Evolutionary conservation across 2,329 filamentous ascomycete species (phyloP).

Genomic region (Cryphonectria carpinicola): DNA sequence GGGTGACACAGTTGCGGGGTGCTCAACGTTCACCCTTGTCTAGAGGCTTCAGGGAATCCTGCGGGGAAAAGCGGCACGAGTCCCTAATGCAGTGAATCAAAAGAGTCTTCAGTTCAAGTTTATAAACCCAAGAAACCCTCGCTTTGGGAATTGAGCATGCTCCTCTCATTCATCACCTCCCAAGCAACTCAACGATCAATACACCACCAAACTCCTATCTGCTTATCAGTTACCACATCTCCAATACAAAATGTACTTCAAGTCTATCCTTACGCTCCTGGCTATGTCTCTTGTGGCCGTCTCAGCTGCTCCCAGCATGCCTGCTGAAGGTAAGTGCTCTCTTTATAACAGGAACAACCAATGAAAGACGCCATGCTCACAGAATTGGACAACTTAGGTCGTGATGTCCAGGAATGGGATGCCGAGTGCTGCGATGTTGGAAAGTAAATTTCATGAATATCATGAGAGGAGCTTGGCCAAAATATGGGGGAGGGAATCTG

Average conservation of each 20-base stretch:
- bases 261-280: slow-evolving; percentile 4
- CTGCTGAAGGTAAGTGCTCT: not conserved
- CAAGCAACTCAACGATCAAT: not conserved
- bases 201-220: not conserved
- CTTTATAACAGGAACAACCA: not conserved
- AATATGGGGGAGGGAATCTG: not conserved
- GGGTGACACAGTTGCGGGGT: not conserved
- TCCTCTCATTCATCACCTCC: not conserved
- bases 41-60: not conserved
- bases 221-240: not conserved
- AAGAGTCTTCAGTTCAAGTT: not conserved
- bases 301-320: not conserved
- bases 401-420: slow-evolving; percentile 7
- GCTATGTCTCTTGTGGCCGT: slow-evolving; percentile 8
- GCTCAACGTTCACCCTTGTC: not conserved
- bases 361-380: not conserved
- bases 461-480: not conserved
- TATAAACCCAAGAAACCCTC: not conserved
- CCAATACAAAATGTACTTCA: slow-evolving; percentile 8
- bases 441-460: not conserved
- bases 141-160: not conserved
- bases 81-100: not conserved
- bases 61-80: not conserved
- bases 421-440: slow-evolving; percentile 11
- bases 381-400: not conserved